Evolutionary conservation across 1,139 yeast species (phyloP), one percentile per base, ranked within the genome.

Genomic region (Pichia sp.): DNA sequence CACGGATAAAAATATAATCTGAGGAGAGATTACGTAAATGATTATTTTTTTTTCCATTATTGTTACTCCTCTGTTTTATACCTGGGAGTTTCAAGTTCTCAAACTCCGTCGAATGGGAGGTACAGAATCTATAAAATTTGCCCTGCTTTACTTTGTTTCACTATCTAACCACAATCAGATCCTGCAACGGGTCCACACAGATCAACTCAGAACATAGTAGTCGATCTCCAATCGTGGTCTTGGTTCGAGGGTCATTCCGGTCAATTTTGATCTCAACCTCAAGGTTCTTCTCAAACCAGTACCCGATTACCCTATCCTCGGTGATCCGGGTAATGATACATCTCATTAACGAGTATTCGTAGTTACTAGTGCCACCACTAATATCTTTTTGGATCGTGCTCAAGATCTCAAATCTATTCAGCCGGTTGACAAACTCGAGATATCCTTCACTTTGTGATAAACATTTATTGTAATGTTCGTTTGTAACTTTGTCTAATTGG

Each of bases 241-340:
- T 48, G 2, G 40, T 43, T 4, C 37, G 41, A 1, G 25, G 10
- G 39, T 30, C 31, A 3, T 41, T 58, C 5, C 60, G 62, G 9
- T 59, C 54, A 13, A 60, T 60, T 4, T 52, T 49, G 6, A 79
- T 63, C 13, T 75, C 74, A n/a, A 78, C 75, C 50, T 74, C 76
- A 9, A 78, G 58, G n/a, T 72, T 78, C 49, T 76, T 60, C n/a
- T 76, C 76, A 48, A 64, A 54, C 57, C 83, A 78, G 58, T 70
- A 78, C 0, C 72, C 81, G 40, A 50, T 49, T 2, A 67, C 66
- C 1, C 56, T 40, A 4, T 44, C 43, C n/a, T 39, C 16, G 8
- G 18, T 6, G 21, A 46, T 47, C 2, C 54, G 4, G 47, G 50
- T 12, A 62, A 41, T 31, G 54, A 52, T 36, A 46, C 54, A 50